Evolutionary conservation across 169 alveolate species (phyloP), one percentile per base, ranked within the genome.

Genomic region (Pseudocohnilembus persalinus): DNA sequence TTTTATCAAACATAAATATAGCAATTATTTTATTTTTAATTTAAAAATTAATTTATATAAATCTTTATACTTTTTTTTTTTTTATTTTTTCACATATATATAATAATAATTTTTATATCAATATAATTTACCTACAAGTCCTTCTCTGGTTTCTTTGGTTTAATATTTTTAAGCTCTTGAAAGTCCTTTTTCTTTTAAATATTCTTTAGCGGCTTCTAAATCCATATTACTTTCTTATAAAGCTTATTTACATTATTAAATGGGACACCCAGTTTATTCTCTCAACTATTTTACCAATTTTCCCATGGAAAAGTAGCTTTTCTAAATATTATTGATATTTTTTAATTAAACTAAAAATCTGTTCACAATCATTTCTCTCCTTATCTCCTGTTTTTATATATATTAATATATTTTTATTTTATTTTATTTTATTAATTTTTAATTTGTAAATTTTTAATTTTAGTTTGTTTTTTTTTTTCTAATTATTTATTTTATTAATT

Each of bases 241-340:
- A 34, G 93, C 89, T 74, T 90, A 86, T 68, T 82, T 86, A 74
- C 90, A 86, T 74, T 90, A 82, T 31, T 77, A 83, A 4, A 90
- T 49, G 16, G 93, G 93, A 49, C 86, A 77, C 16, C 93, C 93
- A 31, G 93, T 86, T n/a, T 74, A 49, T 20, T 81, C 87, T 86
- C 93, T 85, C n/a, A 90, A 49, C 20, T 49, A 49, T 20, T 49
- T 49, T 11, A 49, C 68, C 26, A 49, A 20, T 11, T 4, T 20
- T 49, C 26, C 68, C 4, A 49, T 49, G 20, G 68, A 49, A 11
- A 49, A 4, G 26, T 49, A 11, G 68, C 20, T 49, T 49, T 20
- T 49, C 20, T 20, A 11, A 20, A 20, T 49, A 11, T 49, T n/a
- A n/a, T n/a, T n/a, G n/a, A n/a, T n/a, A n/a, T n/a, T n/a, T n/a